A percentile compares a stretch with the other conserved stretches of the same genome.
These are phyloP conservation scores for Boehmeria nivea DNA, from an alignment of 306 rosid genomes.

Conservation along the genomic window DNA sequence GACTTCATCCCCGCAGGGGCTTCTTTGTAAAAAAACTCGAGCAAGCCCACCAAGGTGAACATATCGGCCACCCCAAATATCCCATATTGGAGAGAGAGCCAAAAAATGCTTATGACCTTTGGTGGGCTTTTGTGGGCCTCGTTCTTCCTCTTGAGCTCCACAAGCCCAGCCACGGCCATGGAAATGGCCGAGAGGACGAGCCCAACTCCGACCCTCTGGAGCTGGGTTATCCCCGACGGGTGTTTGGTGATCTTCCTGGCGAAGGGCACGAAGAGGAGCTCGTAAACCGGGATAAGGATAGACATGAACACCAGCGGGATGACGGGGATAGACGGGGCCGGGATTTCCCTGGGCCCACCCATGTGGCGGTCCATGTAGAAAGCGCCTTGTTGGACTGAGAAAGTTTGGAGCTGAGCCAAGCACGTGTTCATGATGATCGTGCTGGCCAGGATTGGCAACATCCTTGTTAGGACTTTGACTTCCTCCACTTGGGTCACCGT, in stretches of 20 bases:
- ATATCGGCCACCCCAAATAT: constrained; percentile 83
- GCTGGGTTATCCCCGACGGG: constrained; percentile 78
- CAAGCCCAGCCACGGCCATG: constrained; percentile 62
- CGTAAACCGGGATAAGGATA: constrained; percentile 62
- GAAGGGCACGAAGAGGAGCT: constrained; percentile 63
- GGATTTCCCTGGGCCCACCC: constrained; percentile 57
- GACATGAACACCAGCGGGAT: constrained; percentile 63
- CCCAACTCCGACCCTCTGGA: constrained; percentile 80
- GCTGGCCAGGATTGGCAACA: constrained; percentile 71
- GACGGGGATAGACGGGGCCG: constrained; percentile 69
- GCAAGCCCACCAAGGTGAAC: constrained; percentile 77
- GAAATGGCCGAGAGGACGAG: constrained; percentile 59
- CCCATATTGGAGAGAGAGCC: constrained; percentile 72
- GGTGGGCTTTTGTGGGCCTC: constrained; percentile 37
- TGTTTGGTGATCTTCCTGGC: constrained; percentile 62
- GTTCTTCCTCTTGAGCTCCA: constrained; percentile 58
- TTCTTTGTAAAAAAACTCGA: constrained; percentile 76
- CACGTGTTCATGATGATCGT: constrained; percentile 87
- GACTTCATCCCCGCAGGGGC: constrained; percentile 74
- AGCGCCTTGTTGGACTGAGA: constrained; percentile 72
- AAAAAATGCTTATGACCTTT: constrained; percentile 51
- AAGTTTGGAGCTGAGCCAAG: constrained; percentile 86
- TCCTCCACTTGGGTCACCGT: constrained; percentile 85
- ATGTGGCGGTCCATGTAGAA: constrained; percentile 42
- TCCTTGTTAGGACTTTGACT: constrained; percentile 70